Evolutionary conservation across 345 rosid species (phyloP).

Genomic region (Aegle marmelos): DNA sequence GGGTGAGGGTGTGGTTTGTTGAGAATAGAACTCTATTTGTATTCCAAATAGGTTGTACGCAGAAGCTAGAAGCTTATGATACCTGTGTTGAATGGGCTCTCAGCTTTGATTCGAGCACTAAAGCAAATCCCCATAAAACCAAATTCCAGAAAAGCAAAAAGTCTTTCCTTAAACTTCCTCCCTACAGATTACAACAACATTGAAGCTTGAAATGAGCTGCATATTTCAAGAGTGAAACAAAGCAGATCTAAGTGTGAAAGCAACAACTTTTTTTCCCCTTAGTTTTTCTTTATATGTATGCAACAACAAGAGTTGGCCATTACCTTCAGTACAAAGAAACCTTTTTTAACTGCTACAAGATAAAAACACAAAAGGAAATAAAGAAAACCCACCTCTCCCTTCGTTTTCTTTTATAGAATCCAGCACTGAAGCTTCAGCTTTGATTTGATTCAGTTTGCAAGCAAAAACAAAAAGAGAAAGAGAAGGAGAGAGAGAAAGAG

Average conservation of each 20-base stretch:
- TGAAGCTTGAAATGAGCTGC: conserved; percentile 18
- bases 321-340: conserved; percentile 8
- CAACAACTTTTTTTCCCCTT: neutral
- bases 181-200: conserved; percentile 27
- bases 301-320: neutral
- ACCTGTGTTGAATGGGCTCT: conserved; percentile 74
- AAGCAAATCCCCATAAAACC: conserved; percentile 82
- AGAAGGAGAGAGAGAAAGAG: neutral
- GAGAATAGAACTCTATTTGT: neutral
- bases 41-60: conserved; percentile 1
- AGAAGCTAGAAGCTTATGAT: neutral
- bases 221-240: conserved; percentile 13
- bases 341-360: conserved; percentile 7
- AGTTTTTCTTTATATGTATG: too few species aligned
- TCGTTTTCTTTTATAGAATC: neutral
- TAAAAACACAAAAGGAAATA: neutral
- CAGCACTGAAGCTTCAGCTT: conserved; percentile 9
- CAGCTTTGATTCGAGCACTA: conserved; percentile 85
- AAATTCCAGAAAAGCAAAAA: conserved; percentile 16
- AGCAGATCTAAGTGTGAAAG: conserved; percentile 37
- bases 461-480: neutral
- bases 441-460: neutral
- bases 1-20: too few species aligned
- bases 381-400: conserved; percentile 14
- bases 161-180: conserved; percentile 21